Conservation (phyloP, 768 basidiomycete genomes). For the Trametes coccinea region DNA sequence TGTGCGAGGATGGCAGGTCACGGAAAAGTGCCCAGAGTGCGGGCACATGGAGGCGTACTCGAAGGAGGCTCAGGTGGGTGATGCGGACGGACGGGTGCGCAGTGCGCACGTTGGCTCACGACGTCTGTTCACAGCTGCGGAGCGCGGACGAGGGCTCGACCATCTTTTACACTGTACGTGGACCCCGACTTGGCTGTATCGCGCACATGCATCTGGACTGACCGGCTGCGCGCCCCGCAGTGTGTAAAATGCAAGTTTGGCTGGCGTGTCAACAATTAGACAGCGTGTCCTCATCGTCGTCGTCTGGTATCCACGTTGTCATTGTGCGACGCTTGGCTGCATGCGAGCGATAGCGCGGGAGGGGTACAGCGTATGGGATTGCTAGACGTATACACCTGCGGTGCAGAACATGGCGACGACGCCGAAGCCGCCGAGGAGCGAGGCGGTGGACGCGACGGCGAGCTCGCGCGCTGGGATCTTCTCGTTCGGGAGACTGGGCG, state of each 20-base stretch:
- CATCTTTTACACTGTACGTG: slow-evolving; percentile 86
- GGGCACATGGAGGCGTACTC: slow-evolving; percentile 85
- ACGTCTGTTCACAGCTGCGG: slow-evolving; percentile 52
- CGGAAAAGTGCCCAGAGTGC: slow-evolving; percentile 88
- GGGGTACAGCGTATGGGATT: background rate
- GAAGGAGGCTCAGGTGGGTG: slow-evolving; percentile 79
- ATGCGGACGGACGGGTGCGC: background rate
- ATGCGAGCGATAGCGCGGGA: background rate
- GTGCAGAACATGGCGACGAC: slow-evolving; percentile 88
- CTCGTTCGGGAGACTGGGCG: slow-evolving; percentile 74
- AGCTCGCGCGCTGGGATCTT: slow-evolving; percentile 65
- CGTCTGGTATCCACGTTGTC: no score
- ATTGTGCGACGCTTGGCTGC: no score
- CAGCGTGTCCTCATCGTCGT: background rate
- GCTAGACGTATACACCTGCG: slow-evolving; percentile 71
- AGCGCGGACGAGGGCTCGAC: slow-evolving; percentile 96
- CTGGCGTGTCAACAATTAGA: slow-evolving; percentile 79
- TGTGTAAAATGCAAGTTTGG: slow-evolving; percentile 76
- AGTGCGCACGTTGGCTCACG: background rate
- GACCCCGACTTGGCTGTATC: background rate
- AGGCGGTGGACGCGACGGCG: slow-evolving; percentile 69
- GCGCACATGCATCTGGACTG: slow-evolving; percentile 12
- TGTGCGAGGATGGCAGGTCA: slow-evolving; percentile 51
- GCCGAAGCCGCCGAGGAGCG: slow-evolving; percentile 82
- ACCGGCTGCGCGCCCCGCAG: slow-evolving; percentile 38